These are phyloP conservation scores for Exophiala mesophila DNA, from an alignment of 2,329 filamentous ascomycete genomes.

Conservation along the genomic window DNA sequence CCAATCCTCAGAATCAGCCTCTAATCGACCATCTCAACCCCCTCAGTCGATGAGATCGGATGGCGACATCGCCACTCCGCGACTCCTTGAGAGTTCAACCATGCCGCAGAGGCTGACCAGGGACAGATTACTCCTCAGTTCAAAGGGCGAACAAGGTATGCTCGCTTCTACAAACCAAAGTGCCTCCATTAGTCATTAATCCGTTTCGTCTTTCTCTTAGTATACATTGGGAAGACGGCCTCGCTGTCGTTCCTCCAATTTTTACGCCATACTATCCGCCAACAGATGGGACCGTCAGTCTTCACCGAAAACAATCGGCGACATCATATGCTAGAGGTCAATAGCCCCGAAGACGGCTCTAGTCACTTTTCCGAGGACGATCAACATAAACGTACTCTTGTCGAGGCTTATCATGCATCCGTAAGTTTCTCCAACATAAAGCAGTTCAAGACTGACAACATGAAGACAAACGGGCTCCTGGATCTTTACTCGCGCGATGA, in stretches of 20 bases:
- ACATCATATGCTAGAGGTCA: conserved; percentile 52
- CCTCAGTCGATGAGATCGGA: background rate
- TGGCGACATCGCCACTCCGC: background rate
- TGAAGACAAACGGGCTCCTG: conserved; percentile 40
- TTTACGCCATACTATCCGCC: conserved; percentile 44
- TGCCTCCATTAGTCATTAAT: no score
- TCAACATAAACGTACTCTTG: conserved; percentile 32
- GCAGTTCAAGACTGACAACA: no score
- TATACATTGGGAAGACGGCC: conserved; percentile 49
- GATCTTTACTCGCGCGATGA: conserved; percentile 34
- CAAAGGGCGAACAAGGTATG: conserved; percentile 49
- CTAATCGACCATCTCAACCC: background rate
- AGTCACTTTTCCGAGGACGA: conserved; percentile 32
- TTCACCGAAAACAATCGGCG: conserved; percentile 50
- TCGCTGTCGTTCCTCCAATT: conserved; percentile 55
- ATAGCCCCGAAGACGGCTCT: conserved; percentile 34
- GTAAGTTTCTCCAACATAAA: no score
- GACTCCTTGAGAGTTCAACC: conserved; percentile 20
- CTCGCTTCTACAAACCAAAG: no score
- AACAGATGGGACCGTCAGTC: conserved; percentile 50
- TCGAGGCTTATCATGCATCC: conserved; percentile 31
- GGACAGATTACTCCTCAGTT: conserved; percentile 47
- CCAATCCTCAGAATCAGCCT: background rate
- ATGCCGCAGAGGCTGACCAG: conserved; percentile 28
- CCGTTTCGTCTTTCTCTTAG: conserved; percentile 31